These are phyloP conservation scores for Trifolium subterraneum DNA, from an alignment of 306 rosid genomes.

Conservation along the genomic window DNA sequence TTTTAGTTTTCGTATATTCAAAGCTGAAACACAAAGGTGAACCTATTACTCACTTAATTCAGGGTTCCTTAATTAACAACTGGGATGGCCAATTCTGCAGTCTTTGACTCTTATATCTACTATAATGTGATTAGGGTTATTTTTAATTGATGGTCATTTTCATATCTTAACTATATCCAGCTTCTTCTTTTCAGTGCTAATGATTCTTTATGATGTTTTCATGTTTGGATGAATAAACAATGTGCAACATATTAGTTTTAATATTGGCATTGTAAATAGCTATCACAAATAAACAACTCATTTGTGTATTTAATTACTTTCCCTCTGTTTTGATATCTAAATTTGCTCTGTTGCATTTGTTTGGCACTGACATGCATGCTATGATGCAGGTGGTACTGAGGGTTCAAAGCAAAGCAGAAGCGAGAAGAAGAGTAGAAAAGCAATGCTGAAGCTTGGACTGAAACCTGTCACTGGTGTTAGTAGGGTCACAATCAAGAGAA, in stretches of 20 bases:
- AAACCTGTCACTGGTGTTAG: constrained; percentile 87
- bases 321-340: not conserved
- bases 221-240: not conserved
- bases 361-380: constrained; percentile 25
- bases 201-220: not conserved
- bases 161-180: not conserved
- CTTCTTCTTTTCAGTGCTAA: not conserved
- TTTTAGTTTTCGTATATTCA: not conserved
- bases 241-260: not conserved
- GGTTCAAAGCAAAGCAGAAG: constrained; percentile 96
- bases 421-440: constrained; percentile 97
- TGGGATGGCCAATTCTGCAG: not conserved
- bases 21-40: not conserved
- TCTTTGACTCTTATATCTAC: not conserved
- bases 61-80: not conserved
- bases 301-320: not conserved
- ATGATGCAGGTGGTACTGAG: constrained; percentile 61
- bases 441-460: constrained; percentile 94
- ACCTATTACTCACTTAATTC: not conserved
- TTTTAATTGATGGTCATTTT: not conserved
- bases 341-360: constrained; percentile 4
- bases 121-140: not conserved
- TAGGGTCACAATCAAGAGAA: constrained; percentile 89
- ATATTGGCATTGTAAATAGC: not conserved
- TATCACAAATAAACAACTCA: not conserved